Percentiles rank a stretch among this genome's conserved stretches.
phyloP scores from a whole-genome alignment of 345 rosid species.

The Lagerstroemia speciosa region DNA sequence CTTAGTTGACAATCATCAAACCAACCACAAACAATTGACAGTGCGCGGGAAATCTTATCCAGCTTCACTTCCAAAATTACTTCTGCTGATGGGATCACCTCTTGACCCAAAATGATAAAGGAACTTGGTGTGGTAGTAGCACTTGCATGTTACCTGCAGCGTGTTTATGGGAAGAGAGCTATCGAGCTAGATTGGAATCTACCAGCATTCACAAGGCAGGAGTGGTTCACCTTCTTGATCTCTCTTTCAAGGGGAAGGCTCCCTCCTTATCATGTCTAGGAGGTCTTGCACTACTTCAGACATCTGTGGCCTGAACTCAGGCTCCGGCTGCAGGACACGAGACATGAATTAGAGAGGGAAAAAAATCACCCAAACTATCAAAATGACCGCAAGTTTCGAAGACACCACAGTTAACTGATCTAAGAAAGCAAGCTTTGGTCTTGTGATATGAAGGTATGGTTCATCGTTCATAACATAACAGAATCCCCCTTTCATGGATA shows the following conservation, averaged over 20 bases:
- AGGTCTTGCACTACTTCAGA: constrained; percentile 96
- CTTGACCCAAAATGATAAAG: background rate
- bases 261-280: constrained; percentile 64
- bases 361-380: background rate
- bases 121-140: background rate
- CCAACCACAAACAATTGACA: background rate
- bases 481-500: background rate
- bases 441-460: background rate
- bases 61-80: background rate
- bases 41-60: background rate
- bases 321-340: constrained; percentile 48
- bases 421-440: background rate
- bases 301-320: constrained; percentile 81
- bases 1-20: background rate
- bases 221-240: constrained; percentile 32
- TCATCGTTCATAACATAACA: background rate
- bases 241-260: constrained; percentile 55
- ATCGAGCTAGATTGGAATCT: background rate
- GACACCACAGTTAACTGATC: background rate
- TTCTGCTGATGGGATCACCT: background rate
- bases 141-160: constrained; percentile 1
- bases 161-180: background rate
- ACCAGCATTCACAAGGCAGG: background rate
- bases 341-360: background rate
- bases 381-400: background rate